phyloP scores from a whole-genome alignment of 2,329 filamentous ascomycete genomes.

The Penicillium decumbens region DNA sequence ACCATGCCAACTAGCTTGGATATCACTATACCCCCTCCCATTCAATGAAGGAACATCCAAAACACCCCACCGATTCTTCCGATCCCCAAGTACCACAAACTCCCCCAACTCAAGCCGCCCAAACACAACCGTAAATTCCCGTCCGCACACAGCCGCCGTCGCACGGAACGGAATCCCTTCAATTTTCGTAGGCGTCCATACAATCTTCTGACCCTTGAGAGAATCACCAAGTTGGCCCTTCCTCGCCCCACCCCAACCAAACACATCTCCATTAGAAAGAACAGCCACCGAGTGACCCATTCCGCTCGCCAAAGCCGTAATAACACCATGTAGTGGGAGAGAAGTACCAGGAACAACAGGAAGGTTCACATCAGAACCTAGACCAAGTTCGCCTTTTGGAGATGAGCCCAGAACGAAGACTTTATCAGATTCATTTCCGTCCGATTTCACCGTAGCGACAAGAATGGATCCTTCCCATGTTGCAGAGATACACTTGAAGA shows the following conservation, averaged over 20 bases:
- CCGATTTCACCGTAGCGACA: constrained; percentile 43
- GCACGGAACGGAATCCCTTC: constrained; percentile 58
- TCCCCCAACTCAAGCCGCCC: constrained; percentile 52
- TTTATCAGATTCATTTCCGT: constrained; percentile 32
- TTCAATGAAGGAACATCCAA: constrained; percentile 48
- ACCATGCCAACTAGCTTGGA: constrained; percentile 77
- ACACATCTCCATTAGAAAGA: constrained; percentile 68
- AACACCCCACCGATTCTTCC: constrained; percentile 62
- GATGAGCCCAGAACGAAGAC: constrained; percentile 65
- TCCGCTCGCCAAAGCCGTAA: constrained; percentile 65
- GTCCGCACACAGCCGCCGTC: constrained; percentile 66
- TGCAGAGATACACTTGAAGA: constrained; percentile 56
- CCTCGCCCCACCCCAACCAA: constrained; percentile 82
- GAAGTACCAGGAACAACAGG: constrained; percentile 33
- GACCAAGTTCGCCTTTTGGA: constrained; percentile 67
- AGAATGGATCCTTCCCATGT: constrained; percentile 74
- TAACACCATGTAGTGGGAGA: constrained; percentile 59
- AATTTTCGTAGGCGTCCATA: constrained; percentile 61
- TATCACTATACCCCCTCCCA: constrained; percentile 33
- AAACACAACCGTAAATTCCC: constrained; percentile 77
- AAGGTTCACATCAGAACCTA: constrained; percentile 40
- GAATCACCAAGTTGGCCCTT: constrained; percentile 75
- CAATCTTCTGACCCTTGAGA: constrained; percentile 42
- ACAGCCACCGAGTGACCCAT: constrained; percentile 75
- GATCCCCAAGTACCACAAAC: constrained; percentile 64